A percentile compares a stretch with the other conserved stretches of the same genome.
Evolutionary conservation across 805 yeast genomes (phyloP).

Genomic region (Cyberlindnera euphorbiiphila): DNA sequence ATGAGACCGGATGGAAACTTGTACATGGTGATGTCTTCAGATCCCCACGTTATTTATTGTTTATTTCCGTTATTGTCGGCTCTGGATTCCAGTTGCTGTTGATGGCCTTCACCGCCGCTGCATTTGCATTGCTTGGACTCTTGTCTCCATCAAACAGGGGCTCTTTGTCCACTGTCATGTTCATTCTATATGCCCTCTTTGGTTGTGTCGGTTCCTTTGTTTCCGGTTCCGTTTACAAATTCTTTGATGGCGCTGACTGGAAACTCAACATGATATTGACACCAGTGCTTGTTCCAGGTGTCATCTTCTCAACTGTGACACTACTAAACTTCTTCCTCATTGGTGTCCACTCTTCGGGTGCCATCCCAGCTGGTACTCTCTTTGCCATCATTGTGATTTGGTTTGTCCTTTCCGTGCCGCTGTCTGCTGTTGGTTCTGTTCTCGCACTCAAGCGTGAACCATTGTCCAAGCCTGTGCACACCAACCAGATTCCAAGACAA

Average conservation of each 20-base stretch:
- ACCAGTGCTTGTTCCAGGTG: slow-evolving; percentile 83
- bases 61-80: slow-evolving; percentile 79
- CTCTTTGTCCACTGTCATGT: slow-evolving; percentile 84
- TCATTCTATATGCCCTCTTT: slow-evolving; percentile 73
- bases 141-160: slow-evolving; percentile 95
- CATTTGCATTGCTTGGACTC: slow-evolving; percentile 84
- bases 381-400: slow-evolving; percentile 75
- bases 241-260: slow-evolving; percentile 91
- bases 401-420: slow-evolving; percentile 82
- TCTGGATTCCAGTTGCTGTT: slow-evolving; percentile 81
- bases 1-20: slow-evolving; percentile 96
- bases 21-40: slow-evolving; percentile 95
- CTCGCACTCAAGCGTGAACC: slow-evolving; percentile 62
- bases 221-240: slow-evolving; percentile 81
- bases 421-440: slow-evolving; percentile 79
- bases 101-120: slow-evolving; percentile 69
- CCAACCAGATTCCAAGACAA: slow-evolving; percentile 95
- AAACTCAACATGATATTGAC: slow-evolving; percentile 78
- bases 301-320: slow-evolving; percentile 57
- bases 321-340: slow-evolving; percentile 80
- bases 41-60: slow-evolving; percentile 65
- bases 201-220: slow-evolving; percentile 83
- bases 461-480: slow-evolving; percentile 72
- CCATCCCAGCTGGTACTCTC: slow-evolving; percentile 90
- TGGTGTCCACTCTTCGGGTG: slow-evolving; percentile 81